Percentiles rank a stretch among this genome's conserved stretches.
Evolutionary conservation across 1,139 yeast genomes (phyloP).

Genomic region (Pichia cactophila): DNA sequence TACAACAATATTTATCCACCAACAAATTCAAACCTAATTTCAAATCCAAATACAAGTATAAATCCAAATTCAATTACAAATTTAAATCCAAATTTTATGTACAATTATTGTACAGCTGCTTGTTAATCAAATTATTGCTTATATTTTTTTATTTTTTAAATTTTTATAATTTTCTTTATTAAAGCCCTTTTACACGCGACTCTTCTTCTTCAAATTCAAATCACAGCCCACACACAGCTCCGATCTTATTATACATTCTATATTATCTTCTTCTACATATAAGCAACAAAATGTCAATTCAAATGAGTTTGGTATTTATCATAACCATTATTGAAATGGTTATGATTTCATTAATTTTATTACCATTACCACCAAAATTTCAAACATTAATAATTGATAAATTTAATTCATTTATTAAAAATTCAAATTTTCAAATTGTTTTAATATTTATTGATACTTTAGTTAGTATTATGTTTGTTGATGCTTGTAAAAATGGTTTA

Average conservation of each 20-base stretch:
- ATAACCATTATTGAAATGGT: constrained; percentile 46
- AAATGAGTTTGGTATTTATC: constrained; percentile 23
- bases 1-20: not conserved
- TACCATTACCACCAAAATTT: constrained; percentile 56
- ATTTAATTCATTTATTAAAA: constrained; percentile 30
- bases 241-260: not conserved
- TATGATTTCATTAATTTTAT: constrained; percentile 42
- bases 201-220: too few species aligned
- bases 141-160: too few species aligned
- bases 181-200: too few species aligned
- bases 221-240: not conserved
- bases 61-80: not conserved
- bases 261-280: not conserved
- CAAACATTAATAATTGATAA: constrained; percentile 40
- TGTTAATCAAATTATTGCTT: constrained; percentile 8
- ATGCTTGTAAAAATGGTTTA: constrained; percentile 38
- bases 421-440: constrained; percentile 44
- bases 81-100: not conserved
- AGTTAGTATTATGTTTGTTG: constrained; percentile 40
- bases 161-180: too few species aligned
- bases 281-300: constrained; percentile 22
- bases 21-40: not conserved
- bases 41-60: too few species aligned
- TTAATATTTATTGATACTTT: constrained; percentile 38
- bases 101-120: constrained; percentile 18